phyloP scores from a whole-genome alignment of 1,139 yeast species.

The Candida pseudocylindracea region DNA sequence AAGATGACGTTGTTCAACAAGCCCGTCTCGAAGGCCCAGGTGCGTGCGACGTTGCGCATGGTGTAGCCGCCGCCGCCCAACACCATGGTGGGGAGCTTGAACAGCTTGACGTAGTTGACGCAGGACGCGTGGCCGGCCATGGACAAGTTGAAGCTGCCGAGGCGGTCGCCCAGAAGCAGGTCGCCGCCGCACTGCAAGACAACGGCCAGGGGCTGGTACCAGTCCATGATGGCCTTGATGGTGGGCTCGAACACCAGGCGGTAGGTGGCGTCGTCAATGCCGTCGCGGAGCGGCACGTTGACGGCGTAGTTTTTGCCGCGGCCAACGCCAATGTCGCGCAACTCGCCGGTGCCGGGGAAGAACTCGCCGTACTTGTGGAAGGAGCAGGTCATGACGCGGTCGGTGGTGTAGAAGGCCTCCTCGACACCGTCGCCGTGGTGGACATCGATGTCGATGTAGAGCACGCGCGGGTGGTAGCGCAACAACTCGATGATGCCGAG shows the following conservation, averaged over 20 bases:
- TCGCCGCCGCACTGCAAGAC: constrained; percentile 91
- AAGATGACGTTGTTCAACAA: constrained; percentile 57
- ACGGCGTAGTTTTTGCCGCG: constrained; percentile 75
- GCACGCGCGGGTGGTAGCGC: constrained; percentile 84
- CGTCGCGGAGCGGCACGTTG: constrained; percentile 80
- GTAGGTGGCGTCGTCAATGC: constrained; percentile 77
- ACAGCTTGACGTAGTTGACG: constrained; percentile 70
- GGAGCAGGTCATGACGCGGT: constrained; percentile 92
- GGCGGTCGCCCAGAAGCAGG: constrained; percentile 73
- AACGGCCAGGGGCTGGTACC: constrained; percentile 87
- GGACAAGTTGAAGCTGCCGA: constrained; percentile 81
- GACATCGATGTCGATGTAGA: constrained; percentile 86
- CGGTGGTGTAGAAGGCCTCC: constrained; percentile 92
- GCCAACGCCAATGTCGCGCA: constrained; percentile 75
- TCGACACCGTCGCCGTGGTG: constrained; percentile 99
- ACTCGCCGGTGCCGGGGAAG: constrained; percentile 91
- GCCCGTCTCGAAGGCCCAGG: constrained; percentile 94
- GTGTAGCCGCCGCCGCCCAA: constrained; percentile 98
- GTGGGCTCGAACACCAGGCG: constrained; percentile 78
- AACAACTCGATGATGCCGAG: constrained; percentile 76
- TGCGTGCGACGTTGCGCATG: constrained; percentile 86
- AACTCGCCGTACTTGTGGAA: constrained; percentile 95
- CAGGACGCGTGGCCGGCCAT: constrained; percentile 94
- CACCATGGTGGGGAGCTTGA: constrained; percentile 76
- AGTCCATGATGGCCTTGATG: constrained; percentile 60